Percentiles rank a stretch among this genome's conserved stretches.
These are phyloP conservation scores for Fomitopsis schrenkii DNA, from an alignment of 1,284 basidiomycete genomes.

Conservation along the genomic window DNA sequence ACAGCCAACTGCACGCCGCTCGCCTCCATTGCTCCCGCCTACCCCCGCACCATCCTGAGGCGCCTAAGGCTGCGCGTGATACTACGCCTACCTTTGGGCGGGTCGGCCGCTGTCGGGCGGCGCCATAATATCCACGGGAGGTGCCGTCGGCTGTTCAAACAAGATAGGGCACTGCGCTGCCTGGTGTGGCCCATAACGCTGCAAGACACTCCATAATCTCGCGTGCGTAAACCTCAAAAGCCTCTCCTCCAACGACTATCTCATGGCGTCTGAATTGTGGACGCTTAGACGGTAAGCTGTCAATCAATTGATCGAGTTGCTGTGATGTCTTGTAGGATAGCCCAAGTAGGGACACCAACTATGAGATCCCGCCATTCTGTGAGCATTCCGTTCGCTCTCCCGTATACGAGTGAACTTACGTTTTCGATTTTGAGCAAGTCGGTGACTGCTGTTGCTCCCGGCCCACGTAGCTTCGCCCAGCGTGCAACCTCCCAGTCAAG, in stretches of 20 bases:
- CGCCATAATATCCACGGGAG: too few species aligned
- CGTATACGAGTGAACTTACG: not conserved
- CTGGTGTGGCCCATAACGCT: conserved; percentile 17
- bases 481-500: conserved; percentile 17
- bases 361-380: too few species aligned
- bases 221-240: conserved; percentile 23
- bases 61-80: too few species aligned
- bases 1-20: too few species aligned
- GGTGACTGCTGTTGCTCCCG: conserved; percentile 15
- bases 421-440: not conserved
- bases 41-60: too few species aligned
- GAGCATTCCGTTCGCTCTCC: too few species aligned
- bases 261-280: conserved; percentile 18
- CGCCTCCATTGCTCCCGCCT: too few species aligned
- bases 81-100: too few species aligned
- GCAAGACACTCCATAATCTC: conserved; percentile 26
- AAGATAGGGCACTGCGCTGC: too few species aligned
- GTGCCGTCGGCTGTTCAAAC: too few species aligned
- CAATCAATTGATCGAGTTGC: conserved; percentile 29
- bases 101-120: too few species aligned
- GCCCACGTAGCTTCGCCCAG: conserved; percentile 19
- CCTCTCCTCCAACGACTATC: conserved; percentile 18
- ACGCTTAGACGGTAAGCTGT: conserved; percentile 18
- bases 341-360: not conserved
- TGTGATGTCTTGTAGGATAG: conserved; percentile 26